Evolutionary conservation across 1,139 yeast species (phyloP), one percentile per base, ranked within the genome.

Genomic region (Candida anutae): DNA sequence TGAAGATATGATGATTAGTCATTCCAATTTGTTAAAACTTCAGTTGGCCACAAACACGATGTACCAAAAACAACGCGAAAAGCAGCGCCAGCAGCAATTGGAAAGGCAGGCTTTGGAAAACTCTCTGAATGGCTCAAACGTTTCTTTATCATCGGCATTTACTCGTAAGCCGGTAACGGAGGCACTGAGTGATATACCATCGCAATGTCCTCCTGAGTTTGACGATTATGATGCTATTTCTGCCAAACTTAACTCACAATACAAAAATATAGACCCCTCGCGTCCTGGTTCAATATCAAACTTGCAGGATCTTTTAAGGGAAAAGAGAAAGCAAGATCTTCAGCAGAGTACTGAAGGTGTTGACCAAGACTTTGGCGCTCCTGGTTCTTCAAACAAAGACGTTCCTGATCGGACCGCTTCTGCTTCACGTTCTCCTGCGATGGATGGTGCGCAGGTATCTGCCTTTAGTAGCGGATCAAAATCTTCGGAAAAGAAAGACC

Each of bases 1-100:
- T 16, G 72, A 84, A 30, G 94, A 83, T 47, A 73, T 77, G 55
- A 74, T 77, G 62, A 69, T 77, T 29, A 71, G 75, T 39, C 77
- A 71, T 40, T 68, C 74, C 16, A 67, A 71, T 35, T 59, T 71
- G 36, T 54, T 67, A 28, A 65, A 64, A 39, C 50, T 63, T 31
- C 71, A 70, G 41, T 53, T 64, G 33, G 65, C 69, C 18, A 59
- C 66, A 13, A 59, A 55, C 28, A 50, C 55, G 30, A 38, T 60
- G 37, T 45, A 50, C 30, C 60, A 56, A 34, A 36, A 37, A 29
- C 41, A 41, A 24, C 43, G 56, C 24, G 53, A 51, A 28, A 51
- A 50, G 31, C 50, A 46, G 37, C 44, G 43, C 27, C 21, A 11
- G 25, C 24, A 35, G 29, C 24, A 27, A 20, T 32, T 28, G 27